Conservation (phyloP, 257 asterid genomes). For the Solanum lycopersicoides region DNA sequence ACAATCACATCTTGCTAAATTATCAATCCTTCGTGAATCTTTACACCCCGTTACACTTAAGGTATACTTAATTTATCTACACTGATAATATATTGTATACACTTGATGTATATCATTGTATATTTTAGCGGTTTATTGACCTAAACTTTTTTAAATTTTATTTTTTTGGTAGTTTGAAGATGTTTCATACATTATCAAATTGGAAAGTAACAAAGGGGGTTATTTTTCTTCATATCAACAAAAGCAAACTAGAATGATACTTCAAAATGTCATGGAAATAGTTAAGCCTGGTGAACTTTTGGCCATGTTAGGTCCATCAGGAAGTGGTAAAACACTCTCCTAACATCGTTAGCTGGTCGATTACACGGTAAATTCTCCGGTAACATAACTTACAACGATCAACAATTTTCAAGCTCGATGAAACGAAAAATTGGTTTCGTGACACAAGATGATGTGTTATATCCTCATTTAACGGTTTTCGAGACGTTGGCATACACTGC, state of each 20-base stretch:
- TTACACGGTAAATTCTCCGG: conserved; percentile 60
- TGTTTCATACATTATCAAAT: conserved; percentile 38
- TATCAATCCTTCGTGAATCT: conserved; percentile 39
- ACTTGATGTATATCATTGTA: neutral
- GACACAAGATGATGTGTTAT: conserved; percentile 69
- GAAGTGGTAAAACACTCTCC: conserved; percentile 82
- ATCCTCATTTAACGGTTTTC: conserved; percentile 72
- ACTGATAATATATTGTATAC: neutral
- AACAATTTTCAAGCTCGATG: conserved; percentile 31
- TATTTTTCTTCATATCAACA: conserved; percentile 31
- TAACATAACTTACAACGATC: conserved; percentile 48
- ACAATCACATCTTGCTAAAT: conserved; percentile 7
- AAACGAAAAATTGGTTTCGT: conserved; percentile 65
- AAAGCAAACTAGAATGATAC: conserved; percentile 26
- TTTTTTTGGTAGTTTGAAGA: conserved; percentile 56
- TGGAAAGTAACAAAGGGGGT: conserved; percentile 3
- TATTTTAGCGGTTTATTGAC: neutral
- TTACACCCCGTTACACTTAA: conserved; percentile 45
- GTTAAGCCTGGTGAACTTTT: conserved; percentile 72
- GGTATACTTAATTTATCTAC: conserved; percentile 18
- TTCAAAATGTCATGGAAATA: conserved; percentile 45
- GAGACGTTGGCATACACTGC: conserved; percentile 75
- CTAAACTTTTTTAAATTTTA: neutral
- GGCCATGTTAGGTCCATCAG: conserved; percentile 95
- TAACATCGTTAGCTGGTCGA: conserved; percentile 65